These are phyloP conservation scores for Podospora australis DNA, from an alignment of 495 filamentous ascomycete genomes.

Conservation along the genomic window DNA sequence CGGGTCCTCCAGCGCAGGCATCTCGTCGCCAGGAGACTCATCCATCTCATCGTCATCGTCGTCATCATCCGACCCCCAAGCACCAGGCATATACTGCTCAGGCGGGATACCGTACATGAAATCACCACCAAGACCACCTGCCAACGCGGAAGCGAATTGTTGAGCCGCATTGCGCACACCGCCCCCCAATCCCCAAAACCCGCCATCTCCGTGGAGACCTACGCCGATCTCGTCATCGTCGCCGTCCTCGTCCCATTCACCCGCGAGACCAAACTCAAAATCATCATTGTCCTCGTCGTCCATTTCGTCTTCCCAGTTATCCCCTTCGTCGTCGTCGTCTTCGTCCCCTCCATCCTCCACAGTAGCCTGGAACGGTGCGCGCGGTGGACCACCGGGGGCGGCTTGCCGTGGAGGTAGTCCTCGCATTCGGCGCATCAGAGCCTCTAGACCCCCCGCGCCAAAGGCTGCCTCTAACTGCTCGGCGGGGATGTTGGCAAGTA, in stretches of 20 bases:
- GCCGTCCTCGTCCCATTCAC: slow-evolving; percentile 22
- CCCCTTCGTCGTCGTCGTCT: slow-evolving; percentile 6
- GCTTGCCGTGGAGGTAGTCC: no score
- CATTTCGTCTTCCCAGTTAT: not conserved
- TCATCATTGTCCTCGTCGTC: slow-evolving; percentile 3
- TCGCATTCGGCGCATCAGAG: no score
- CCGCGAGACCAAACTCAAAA: not conserved
- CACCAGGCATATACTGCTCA: not conserved
- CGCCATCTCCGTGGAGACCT: not conserved
- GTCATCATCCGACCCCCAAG: slow-evolving; percentile 5
- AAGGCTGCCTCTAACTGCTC: slow-evolving; percentile 5
- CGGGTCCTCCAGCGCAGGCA: not conserved
- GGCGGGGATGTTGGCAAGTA: not conserved
- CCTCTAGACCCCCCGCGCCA: no score
- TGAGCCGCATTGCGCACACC: no score
- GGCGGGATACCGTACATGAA: not conserved
- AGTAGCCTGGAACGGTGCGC: not conserved
- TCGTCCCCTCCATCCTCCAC: slow-evolving; percentile 4
- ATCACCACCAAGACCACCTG: no score
- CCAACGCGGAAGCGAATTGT: no score
- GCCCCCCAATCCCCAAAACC: not conserved
- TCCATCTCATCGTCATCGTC: slow-evolving; percentile 14
- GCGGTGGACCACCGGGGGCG: no score
- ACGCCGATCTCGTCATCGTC: slow-evolving; percentile 5
- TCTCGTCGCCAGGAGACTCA: slow-evolving; percentile 1